Base-by-base conservation (phyloP, 2,329 filamentous ascomycete genomes). In the Paraconiothyrium sp. region DNA sequence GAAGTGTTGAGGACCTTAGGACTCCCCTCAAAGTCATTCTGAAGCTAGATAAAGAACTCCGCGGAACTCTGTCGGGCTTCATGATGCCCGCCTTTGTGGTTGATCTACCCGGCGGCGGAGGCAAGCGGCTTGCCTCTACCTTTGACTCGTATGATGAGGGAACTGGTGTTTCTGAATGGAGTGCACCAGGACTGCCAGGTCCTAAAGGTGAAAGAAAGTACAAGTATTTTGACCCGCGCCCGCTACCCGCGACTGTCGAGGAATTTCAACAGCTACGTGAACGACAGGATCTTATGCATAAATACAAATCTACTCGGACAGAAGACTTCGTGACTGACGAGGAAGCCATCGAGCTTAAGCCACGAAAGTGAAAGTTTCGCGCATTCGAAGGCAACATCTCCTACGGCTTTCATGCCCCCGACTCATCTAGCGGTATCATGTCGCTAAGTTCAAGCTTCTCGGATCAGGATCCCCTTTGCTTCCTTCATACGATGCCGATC, bases 71-170 rank as follows among this genome's bases (percentile, higher is more conserved):
- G 48, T 87, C 86, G 0, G 88, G 88, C 1, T 90, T 89, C 74
- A 82, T 85, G 79, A 88, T 83, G 78, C 88, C 88, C 0, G 80
- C 84, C 20, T 90, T 89, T 67, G 84, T 90, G 5, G 85, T 89
- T 22, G 87, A 90, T 70, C 82, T 90, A 5, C 88, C 88, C 0
- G 86, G 84, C 1, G 87, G 88, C 1, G 88, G 88, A 1, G 88
- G 88, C 2, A 90, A 90, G 78, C 83, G 88, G 47, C 81, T 87
- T 11, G 86, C 85, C 0, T 82, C 82, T 46, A 84, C 83, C 13
- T 83, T 80, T 66, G 78, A 84, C 58, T 81, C 76, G 1, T 90
- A 90, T 68, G 82, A 89, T 71, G 78, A 79, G 35, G 62, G 72
- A 8, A 84, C 81, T 2, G 88, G 88, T 0, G 72, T 86, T 24